Conservation (phyloP, 2,329 filamentous ascomycete genomes). For the Phialocephala sp. region DNA sequence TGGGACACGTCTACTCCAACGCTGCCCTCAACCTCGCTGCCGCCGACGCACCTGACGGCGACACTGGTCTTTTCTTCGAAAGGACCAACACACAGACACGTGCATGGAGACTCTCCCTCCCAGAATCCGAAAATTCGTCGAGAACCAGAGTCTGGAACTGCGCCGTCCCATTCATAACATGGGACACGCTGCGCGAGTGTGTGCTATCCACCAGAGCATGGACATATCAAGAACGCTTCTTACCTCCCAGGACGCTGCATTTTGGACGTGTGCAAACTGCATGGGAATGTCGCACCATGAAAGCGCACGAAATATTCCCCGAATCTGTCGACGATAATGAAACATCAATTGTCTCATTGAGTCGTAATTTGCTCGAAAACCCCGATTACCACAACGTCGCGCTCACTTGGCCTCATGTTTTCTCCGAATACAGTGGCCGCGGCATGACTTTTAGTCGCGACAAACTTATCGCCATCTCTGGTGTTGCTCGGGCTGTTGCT, state of each 20-base stretch:
- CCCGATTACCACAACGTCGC: neutral
- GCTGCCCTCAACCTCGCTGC: neutral
- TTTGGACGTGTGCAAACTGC: neutral
- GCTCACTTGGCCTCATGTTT: neutral
- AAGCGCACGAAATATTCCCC: conserved; percentile 8
- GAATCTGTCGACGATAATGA: neutral
- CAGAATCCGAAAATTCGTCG: neutral
- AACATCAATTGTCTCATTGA: neutral
- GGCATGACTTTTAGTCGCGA: conserved; percentile 1
- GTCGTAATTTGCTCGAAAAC: neutral
- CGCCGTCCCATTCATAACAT: neutral
- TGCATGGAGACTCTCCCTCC: neutral
- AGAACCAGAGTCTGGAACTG: conserved; percentile 1
- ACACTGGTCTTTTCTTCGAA: neutral
- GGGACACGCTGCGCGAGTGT: neutral
- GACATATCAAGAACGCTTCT: conserved; percentile 3
- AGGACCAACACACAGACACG: neutral
- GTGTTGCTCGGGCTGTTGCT: conserved; percentile 1
- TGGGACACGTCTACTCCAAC: conserved; percentile 11
- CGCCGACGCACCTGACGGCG: neutral
- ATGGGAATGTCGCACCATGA: conserved; percentile 9
- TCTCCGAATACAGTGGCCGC: neutral
- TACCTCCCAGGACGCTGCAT: conserved; percentile 7
- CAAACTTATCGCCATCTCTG: conserved; percentile 9
- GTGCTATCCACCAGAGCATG: neutral